Conservation (phyloP, 352 stramenopile species). For the Elongisporangium anandrum region DNA sequence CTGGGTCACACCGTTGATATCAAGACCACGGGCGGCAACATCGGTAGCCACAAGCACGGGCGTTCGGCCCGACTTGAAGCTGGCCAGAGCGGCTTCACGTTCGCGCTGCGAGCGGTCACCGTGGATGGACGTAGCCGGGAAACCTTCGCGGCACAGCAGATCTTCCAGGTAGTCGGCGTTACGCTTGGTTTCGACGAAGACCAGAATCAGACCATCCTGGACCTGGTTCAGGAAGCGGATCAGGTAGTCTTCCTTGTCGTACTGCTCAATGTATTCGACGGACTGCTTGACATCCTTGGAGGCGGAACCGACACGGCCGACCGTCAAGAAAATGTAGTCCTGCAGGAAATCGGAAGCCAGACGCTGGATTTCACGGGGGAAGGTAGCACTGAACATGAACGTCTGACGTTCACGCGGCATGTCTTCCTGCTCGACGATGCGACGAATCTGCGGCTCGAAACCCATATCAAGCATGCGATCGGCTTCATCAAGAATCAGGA, state of each 20-base stretch:
- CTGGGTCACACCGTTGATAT: conserved; percentile 97
- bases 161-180: conserved; percentile 96
- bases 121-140: conserved; percentile 95
- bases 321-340: conserved; percentile 99
- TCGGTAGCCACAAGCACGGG: conserved; percentile 98
- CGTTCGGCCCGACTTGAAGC: conserved; percentile 89
- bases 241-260: conserved; percentile 96
- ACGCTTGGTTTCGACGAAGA: conserved; percentile 99
- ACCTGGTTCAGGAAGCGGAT: conserved; percentile 95
- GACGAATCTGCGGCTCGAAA: conserved; percentile 98
- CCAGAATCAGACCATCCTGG: conserved; percentile 90
- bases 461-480: conserved; percentile 99
- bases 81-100: conserved; percentile 89
- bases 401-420: conserved; percentile 97
- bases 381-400: conserved; percentile 99
- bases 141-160: conserved; percentile 89
- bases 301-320: conserved; percentile 96
- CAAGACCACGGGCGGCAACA: conserved; percentile 97
- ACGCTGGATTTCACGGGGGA: conserved; percentile 95
- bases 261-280: conserved; percentile 96
- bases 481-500: conserved; percentile 98
- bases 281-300: conserved; percentile 98
- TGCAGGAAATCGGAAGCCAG: conserved; percentile 97
- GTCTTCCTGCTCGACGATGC: conserved; percentile 98
- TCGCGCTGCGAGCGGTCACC: conserved; percentile 96